Base-by-base conservation (phyloP, 495 filamentous ascomycete genomes). In the Annulohypoxylon nitens region DNA sequence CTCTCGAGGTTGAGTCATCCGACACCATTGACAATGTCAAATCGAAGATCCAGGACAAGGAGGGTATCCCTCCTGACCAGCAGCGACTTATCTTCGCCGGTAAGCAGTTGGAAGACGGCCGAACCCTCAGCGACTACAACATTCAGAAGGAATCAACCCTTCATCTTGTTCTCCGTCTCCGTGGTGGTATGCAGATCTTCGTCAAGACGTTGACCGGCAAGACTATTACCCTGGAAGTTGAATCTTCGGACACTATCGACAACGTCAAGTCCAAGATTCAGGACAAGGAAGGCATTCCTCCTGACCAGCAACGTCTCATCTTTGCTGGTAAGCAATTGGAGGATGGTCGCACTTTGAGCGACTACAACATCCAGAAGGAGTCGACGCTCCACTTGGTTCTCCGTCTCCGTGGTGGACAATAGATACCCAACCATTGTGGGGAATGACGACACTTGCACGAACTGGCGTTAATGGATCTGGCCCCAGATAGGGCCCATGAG, bases 91-190 rank as follows among this genome's bases (percentile, higher is more conserved):
- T 99, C 87, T 99, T 98, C 82, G 96, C 96, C 75, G 96, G 96
- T 79, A 99, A 88, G 84, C 88, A 90, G 76, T 73, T 90, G 8
- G 88, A 93, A 76, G 91, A 93, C 77, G 91, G 91, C 25, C 93
- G 95, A 16, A 98, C 95, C n/a, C 86, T 99, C 2, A 93, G 90
- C 70, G 96, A 98, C 79, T 98, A 98, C 89, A 99, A 99, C 86
- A 99, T 98, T 60, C 96, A 98, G 82, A 99, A 99, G 85, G 96
- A 98, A 83, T 94, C 92, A 45, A 99, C 96, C n/a, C 87, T 99
- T 11, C 96, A 99, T 84, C 84, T 99, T 72, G 96, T 99, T 51
- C 93, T 99, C 64, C 93, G 96, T 81, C 92, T 99, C 11, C 94
- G 95, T 86, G 95, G 95, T 90, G 95, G 95, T 83, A 96, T 96